Evolutionary conservation across 768 basidiomycete genomes (phyloP), one percentile per base, ranked within the genome.

Genomic region (Termitomyces sp.): DNA sequence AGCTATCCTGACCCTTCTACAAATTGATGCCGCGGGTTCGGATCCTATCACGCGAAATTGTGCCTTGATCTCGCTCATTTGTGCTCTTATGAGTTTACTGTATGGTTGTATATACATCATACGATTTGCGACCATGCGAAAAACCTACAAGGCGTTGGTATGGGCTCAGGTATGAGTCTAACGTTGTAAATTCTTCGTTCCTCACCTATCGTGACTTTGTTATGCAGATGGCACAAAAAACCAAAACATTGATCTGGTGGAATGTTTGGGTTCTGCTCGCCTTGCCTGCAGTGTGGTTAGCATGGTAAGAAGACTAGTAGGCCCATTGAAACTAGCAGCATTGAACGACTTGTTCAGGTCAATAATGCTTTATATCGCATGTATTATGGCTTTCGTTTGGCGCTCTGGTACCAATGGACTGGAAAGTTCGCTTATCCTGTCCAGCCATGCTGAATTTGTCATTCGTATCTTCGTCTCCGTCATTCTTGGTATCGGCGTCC

Each of bases 381-480:
- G 85, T 13, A 86, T 90, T 62, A 74, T 88, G 33, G 77, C 84
- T 4, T 90, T 81, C 60, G 82, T 89, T 52, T 90, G 88, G 88
- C 81, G 86, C 50, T 82, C 82, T 0, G 87, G 86, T 11, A 77
- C 81, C 70, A 2, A 36, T 67, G 18, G 80, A 20, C 52, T 43
- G 33, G 65, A 3, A 62, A 68, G 48, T 73, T 74, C 2, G 59
- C 66, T n/a, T 72, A 72, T 3, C 73, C 85, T 2, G 67, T 73
- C 14, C 13, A 62, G 71, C 0, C 60, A 58, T 0, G 76, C 74
- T 3, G 77, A 75, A 0, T 68, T 87, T 3, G 81, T 74, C 3
- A 78, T 84, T 2, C 81, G 88, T 22, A 72, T 87, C 30, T 75
- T 70, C 1, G 72, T 90, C 46, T 83, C 89, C 0, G 64, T 64